These are phyloP conservation scores for Fusarium sp. DNA, from an alignment of 2,329 filamentous ascomycete species.

Conservation along the genomic window DNA sequence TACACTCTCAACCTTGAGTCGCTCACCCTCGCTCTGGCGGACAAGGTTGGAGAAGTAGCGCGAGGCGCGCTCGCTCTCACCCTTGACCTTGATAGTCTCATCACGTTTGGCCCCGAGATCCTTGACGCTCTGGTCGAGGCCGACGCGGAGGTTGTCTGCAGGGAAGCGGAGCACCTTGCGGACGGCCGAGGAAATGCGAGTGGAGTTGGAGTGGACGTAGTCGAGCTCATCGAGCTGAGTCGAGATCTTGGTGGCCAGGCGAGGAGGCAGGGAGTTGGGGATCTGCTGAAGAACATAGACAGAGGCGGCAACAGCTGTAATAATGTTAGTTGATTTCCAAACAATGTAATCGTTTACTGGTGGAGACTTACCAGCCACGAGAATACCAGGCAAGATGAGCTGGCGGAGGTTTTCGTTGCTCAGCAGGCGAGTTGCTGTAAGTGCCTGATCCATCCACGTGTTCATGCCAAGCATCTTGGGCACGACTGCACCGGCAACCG, in stretches of 20 bases:
- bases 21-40: slow-evolving; percentile 69
- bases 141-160: slow-evolving; percentile 85
- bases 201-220: slow-evolving; percentile 90
- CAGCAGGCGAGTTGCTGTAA: slow-evolving; percentile 84
- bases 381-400: slow-evolving; percentile 82
- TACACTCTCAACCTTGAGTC: slow-evolving; percentile 62
- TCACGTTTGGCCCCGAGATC: slow-evolving; percentile 82
- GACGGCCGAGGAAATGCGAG: slow-evolving; percentile 85
- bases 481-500: slow-evolving; percentile 87
- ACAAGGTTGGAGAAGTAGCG: slow-evolving; percentile 94
- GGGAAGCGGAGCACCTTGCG: slow-evolving; percentile 90
- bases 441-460: slow-evolving; percentile 88
- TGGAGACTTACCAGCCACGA: slow-evolving; percentile 78
- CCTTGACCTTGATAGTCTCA: slow-evolving; percentile 83
- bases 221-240: slow-evolving; percentile 84
- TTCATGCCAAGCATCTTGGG: slow-evolving; percentile 84
- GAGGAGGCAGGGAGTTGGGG: slow-evolving; percentile 87
- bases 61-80: slow-evolving; percentile 85
- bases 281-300: slow-evolving; percentile 89
- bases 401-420: slow-evolving; percentile 84
- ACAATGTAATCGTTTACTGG: neutral
- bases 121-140: slow-evolving; percentile 87
- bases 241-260: slow-evolving; percentile 87
- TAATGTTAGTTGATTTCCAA: slow-evolving; percentile 21
- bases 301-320: slow-evolving; percentile 76